Base-by-base conservation (phyloP, 2,329 filamentous ascomycete genomes). In the Rhexocercosporidium sp. region DNA sequence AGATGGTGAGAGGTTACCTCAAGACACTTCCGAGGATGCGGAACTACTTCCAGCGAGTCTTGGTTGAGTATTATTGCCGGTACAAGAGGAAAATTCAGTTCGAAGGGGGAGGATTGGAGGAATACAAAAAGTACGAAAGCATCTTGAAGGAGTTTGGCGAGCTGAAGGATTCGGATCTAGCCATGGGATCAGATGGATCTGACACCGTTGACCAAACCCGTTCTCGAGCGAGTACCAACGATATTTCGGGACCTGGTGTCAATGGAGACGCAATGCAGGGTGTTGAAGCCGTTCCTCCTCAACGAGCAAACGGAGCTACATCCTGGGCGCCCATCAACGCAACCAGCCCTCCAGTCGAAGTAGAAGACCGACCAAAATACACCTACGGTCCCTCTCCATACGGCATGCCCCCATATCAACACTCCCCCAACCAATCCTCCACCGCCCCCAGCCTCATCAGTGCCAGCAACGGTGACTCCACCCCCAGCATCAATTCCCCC, bases 1-100 rank as follows among this genome's bases (percentile, higher is more conserved):
- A 83, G 64, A 87, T 89, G 85, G 86, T 86, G 1, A 81, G 81
- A 34, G 84, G 83, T 3, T 89, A 88, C 76, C 81, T 84, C 64
- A 79, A 78, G 56, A 85, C 86, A 8, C 82, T 89, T 64, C 78
- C 79, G 31, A 81, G 83, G 18, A 85, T 87, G 80, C 81, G 86
- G 69, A 75, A 76, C 3, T 89, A 85, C 71, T 89, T 86, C 70
- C 74, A 79, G 1, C 78, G 76, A 1, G 82, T 87, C 68, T 86
- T 83, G 73, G 78, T 79, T 34, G 84, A 88, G 8, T 75, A 74
- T 31, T 53, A 60, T 12, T 78, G 80, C 49, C 83, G 87, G 20
- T 70, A 61, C 39, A 66, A 69, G 1, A 66, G 66, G 16, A 72
- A 71, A 46, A 65, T 63, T 31, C 34, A 14, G 25, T 61, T 27